phyloP scores from a whole-genome alignment of 208 protist species.

The Trypanosoma conorhini region DNA sequence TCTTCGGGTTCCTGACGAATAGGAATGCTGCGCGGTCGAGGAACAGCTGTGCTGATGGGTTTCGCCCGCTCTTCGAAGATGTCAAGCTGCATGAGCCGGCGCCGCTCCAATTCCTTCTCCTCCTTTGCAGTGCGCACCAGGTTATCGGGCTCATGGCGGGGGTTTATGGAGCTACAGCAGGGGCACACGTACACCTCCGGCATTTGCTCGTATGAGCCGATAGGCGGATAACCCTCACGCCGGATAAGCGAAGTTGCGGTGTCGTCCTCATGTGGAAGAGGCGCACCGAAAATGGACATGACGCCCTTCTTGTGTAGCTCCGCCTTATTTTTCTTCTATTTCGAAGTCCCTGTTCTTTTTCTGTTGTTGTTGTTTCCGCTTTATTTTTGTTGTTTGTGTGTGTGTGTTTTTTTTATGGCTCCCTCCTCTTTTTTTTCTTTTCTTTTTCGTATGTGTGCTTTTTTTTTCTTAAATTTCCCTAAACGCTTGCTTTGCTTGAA shows the following conservation, averaged over 20 bases:
- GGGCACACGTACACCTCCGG: conserved; percentile 81
- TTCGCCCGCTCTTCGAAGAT: conserved; percentile 88
- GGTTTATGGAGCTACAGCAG: conserved; percentile 79
- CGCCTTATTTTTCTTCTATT: conserved; percentile 9
- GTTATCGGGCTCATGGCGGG: conserved; percentile 58
- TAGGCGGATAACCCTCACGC: conserved; percentile 75
- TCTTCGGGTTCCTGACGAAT: conserved; percentile 41
- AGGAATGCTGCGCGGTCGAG: conserved; percentile 43
- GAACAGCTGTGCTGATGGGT: conserved; percentile 38
- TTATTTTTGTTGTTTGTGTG: conserved; percentile 10
- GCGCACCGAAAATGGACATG: conserved; percentile 87
- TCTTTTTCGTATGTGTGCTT: neutral
- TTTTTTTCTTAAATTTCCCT: conserved; percentile 11
- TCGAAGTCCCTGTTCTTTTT: neutral
- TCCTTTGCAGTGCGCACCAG: conserved; percentile 52
- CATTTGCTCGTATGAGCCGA: conserved; percentile 81
- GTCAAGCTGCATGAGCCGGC: conserved; percentile 80
- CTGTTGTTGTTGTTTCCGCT: conserved; percentile 8
- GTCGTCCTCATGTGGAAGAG: conserved; percentile 88
- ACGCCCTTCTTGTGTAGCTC: conserved; percentile 2
- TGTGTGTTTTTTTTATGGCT: conserved; percentile 2
- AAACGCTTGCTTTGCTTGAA: neutral
- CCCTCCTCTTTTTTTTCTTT: conserved; percentile 10
- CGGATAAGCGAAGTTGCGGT: conserved; percentile 87
- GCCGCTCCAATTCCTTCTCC: conserved; percentile 70